Conservation (phyloP, 495 filamentous ascomycete species). For the Pseudevernia furfuracea region DNA sequence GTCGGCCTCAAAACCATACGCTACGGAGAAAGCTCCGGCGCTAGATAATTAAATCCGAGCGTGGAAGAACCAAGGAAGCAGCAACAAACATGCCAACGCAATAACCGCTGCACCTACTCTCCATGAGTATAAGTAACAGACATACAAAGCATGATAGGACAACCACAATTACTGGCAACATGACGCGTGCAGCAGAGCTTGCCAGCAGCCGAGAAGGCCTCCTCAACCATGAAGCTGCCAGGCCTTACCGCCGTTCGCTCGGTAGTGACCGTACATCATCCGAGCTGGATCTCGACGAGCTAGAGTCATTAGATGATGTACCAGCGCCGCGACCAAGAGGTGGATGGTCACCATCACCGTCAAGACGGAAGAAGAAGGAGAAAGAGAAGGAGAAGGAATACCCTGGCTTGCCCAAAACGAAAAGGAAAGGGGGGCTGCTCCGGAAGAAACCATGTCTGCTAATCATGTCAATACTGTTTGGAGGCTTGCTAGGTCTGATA, state of each 20-base stretch:
- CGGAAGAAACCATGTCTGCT: slow-evolving; percentile 19
- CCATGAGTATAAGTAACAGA: not conserved
- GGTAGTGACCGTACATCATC: slow-evolving; percentile 13
- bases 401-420: slow-evolving; percentile 4
- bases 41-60: not conserved
- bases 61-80: not conserved
- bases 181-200: slow-evolving; percentile 15
- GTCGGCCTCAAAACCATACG: too few relatives aligned
- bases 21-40: not conserved
- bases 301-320: slow-evolving; percentile 9
- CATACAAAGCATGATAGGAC: not conserved
- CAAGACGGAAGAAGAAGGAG: not conserved
- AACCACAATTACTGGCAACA: not conserved
- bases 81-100: not conserved
- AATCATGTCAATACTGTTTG: slow-evolving; percentile 15
- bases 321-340: slow-evolving; percentile 16
- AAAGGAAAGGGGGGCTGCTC: slow-evolving; percentile 19
- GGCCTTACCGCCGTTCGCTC: slow-evolving; percentile 37
- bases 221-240: slow-evolving; percentile 11
- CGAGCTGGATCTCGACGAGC: slow-evolving; percentile 18
- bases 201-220: slow-evolving; percentile 21
- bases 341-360: slow-evolving; percentile 17
- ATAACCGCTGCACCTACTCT: not conserved
- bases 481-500: slow-evolving; percentile 12
- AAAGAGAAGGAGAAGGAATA: slow-evolving; percentile 16